Evolutionary conservation across 768 basidiomycete species (phyloP), one percentile per base, ranked within the genome.

Genomic region (Leucocoprinus birnbaumii): DNA sequence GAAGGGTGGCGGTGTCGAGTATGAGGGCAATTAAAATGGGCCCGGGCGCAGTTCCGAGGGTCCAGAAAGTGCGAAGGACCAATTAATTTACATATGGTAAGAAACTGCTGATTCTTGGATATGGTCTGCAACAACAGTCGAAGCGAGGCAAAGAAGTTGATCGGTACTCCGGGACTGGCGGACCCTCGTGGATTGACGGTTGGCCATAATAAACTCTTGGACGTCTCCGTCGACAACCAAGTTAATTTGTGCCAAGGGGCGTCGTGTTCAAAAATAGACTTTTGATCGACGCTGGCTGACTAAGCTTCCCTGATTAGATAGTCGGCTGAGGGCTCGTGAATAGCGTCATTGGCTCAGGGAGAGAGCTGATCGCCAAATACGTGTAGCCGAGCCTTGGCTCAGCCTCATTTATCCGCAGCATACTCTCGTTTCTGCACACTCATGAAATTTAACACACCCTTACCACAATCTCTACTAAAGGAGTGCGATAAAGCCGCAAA

Each of bases 401-500:
- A 31, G 11, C 38, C 9, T 38, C 38, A 38, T 38, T 11, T 3
- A 41, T 11, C 48, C 50, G 50, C 50, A 51, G 52, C n/a, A n/a
- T 26, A 53, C 52, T 24, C 34, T 27, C 43, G 21, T 46, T 44
- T 27, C 53, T 58, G 24, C 54, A 26, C 58, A 31, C 51, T 43
- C 65, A 80, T 77, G 76, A 80, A 80, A 61, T 67, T 80, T 55
- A 74, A 71, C 56, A 78, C 65, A 57, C 80, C 80, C 16, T 59
- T 82, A 2, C 80, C 80, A 5, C 80, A 81, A 66, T 73, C 80
- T 3, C 73, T 96, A 35, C 82, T 84, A 11, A 94, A 90, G 53
- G 94, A 97, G 72, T 93, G 91, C 63, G 69, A 73, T 46, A 97
- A 96, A 68, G 93, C 93, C 22, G 84, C 90, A 8, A 91, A 86